These are phyloP conservation scores for Henningerozyma blattae DNA, from an alignment of 805 yeast genomes.

Conservation along the genomic window DNA sequence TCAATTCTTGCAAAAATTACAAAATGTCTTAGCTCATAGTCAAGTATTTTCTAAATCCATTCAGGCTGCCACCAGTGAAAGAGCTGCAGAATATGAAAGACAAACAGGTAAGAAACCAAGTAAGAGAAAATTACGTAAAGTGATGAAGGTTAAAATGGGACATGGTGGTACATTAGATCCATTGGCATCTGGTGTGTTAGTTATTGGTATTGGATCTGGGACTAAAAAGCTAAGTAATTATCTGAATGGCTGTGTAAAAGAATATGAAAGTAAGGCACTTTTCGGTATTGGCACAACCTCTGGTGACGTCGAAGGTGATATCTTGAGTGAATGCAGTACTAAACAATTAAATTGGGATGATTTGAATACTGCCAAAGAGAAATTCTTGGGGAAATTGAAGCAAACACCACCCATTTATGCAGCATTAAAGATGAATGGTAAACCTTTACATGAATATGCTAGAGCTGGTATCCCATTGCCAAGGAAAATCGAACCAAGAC, in stretches of 20 bases:
- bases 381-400: constrained; percentile 67
- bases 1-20: constrained; percentile 55
- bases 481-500: constrained; percentile 63
- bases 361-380: constrained; percentile 37
- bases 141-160: constrained; percentile 72
- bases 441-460: constrained; percentile 89
- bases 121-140: constrained; percentile 37
- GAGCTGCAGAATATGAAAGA: constrained; percentile 29
- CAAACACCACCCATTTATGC: constrained; percentile 95
- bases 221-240: constrained; percentile 71
- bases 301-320: constrained; percentile 85
- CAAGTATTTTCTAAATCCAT: constrained; percentile 44
- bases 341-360: constrained; percentile 45
- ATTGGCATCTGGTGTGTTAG: constrained; percentile 84
- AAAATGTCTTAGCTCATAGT: constrained; percentile 48
- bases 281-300: constrained; percentile 89
- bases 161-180: constrained; percentile 99
- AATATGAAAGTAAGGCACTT: constrained; percentile 73
- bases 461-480: constrained; percentile 81
- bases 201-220: constrained; percentile 86
- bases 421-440: constrained; percentile 90
- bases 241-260: constrained; percentile 62
- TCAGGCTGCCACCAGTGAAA: constrained; percentile 35
- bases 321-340: constrained; percentile 45
- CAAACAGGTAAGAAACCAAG: constrained; percentile 35